Base-by-base conservation (phyloP, 805 yeast genomes). In the Diddensiella caesifluorescens region DNA sequence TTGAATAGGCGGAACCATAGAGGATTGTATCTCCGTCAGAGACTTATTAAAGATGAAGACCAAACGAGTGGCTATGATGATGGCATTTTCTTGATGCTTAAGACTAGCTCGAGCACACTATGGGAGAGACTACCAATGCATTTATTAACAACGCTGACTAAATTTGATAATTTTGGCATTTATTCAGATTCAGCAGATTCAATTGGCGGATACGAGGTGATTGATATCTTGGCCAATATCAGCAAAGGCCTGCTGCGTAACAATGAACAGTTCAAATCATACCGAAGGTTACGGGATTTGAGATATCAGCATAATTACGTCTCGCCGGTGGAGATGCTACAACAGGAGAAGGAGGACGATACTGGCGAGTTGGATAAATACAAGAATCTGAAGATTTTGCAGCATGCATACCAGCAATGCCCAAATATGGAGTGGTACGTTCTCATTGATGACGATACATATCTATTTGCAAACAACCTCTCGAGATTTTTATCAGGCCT, bases 51-150 rank as follows among this genome's bases (percentile, higher is more conserved):
- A 1, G 59, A 54, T 30, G 50, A 47, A 27, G 55, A 50, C 7
- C 33, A 46, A 18, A 50, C 49, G 7, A 36, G 51, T 5, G n/a
- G n/a, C n/a, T n/a, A n/a, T n/a, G n/a, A n/a, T n/a, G 56, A 54
- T n/a, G 47, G 47, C 12, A 44, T 60, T 3, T 62, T 57, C 30
- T 40, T 65, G 29, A 55, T 64, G 56, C 47, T 64, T 38, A 64
- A 63, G 41, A 63, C 67, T 1, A 67, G 68, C 6, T 54, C 56
- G 5, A 54, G 60, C 3, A 62, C 55, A 3, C 49, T 57, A 34
- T 60, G 64, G 65, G 38, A 52, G 18, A 60, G 67, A 12, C 31
- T 63, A 35, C 68, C 69, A 5, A 42, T 59, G 12, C 70, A 66
- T 40, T 31, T 61, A 19, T 33, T 49, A 28, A 60, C 68, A 6